Conservation (phyloP, 805 yeast genomes). For the Nakazawaea ambrosiae region DNA sequence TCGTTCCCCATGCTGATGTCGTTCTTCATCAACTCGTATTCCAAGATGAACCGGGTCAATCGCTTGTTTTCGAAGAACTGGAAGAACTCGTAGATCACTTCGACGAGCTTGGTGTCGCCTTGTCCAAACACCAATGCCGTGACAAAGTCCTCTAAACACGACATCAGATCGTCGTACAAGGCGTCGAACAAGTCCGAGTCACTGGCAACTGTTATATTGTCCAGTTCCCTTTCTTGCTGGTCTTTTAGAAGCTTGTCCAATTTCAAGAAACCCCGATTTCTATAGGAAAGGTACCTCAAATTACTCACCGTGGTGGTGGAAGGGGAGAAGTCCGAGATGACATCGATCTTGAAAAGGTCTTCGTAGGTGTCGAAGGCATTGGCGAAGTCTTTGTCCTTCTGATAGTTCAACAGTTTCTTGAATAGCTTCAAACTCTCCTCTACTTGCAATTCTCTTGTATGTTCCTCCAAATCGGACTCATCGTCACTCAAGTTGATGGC, state of each 20-base stretch:
- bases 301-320: slow-evolving; percentile 66
- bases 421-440: slow-evolving; percentile 79
- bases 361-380: slow-evolving; percentile 52
- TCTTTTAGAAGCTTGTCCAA: slow-evolving; percentile 31
- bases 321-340: slow-evolving; percentile 38
- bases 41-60: slow-evolving; percentile 50
- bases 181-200: slow-evolving; percentile 16
- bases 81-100: slow-evolving; percentile 44
- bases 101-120: slow-evolving; percentile 51
- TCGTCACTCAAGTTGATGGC: slow-evolving; percentile 79
- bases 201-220: slow-evolving; percentile 7
- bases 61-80: slow-evolving; percentile 38
- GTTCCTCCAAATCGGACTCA: slow-evolving; percentile 77
- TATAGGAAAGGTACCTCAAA: slow-evolving; percentile 66
- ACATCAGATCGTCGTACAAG: slow-evolving; percentile 13
- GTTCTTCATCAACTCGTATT: slow-evolving; percentile 44
- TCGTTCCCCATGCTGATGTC: slow-evolving; percentile 19
- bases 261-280: slow-evolving; percentile 76
- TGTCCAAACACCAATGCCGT: slow-evolving; percentile 62
- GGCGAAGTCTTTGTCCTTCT: slow-evolving; percentile 40
- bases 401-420: slow-evolving; percentile 60
- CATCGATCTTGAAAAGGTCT: slow-evolving; percentile 60
- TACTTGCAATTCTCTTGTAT: slow-evolving; percentile 82
- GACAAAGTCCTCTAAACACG: slow-evolving; percentile 52
- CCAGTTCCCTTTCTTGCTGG: slow-evolving; percentile 1